Conservation (phyloP, 257 asterid genomes). For the Cynanchum wilfordii region DNA sequence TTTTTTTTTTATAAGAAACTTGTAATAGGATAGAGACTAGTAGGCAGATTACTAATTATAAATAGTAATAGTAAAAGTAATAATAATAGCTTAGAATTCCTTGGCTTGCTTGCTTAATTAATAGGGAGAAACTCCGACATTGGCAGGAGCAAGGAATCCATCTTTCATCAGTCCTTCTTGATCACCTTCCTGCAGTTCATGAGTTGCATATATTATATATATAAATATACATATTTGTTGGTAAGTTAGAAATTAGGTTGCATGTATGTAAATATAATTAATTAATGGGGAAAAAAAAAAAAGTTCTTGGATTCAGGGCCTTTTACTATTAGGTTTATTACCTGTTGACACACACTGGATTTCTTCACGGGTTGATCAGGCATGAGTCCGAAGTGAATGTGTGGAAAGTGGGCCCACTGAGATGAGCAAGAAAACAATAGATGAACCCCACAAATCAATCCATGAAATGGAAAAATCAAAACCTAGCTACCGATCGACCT, state of each 20-base stretch:
- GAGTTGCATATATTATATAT: not conserved
- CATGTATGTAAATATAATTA: not conserved
- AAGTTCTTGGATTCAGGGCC: slow-evolving; percentile 28
- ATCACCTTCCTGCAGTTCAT: slow-evolving; percentile 65
- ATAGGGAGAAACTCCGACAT: slow-evolving; percentile 81
- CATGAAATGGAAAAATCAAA: not conserved
- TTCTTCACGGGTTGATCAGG: slow-evolving; percentile 99
- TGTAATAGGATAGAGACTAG: not conserved
- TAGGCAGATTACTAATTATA: not conserved
- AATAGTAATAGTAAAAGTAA: too few relatives aligned
- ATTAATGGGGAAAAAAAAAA: not conserved
- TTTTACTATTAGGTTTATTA: slow-evolving; percentile 27
- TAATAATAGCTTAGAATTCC: not conserved
- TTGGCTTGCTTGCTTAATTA: slow-evolving; percentile 28
- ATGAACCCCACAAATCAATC: slow-evolving; percentile 15
- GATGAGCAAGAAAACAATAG: slow-evolving; percentile 30
- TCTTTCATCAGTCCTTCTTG: slow-evolving; percentile 77
- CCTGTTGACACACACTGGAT: slow-evolving; percentile 90
- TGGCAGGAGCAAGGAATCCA: slow-evolving; percentile 78
- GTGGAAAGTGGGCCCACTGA: slow-evolving; percentile 99
- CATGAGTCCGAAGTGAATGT: slow-evolving; percentile 98
- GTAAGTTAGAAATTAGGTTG: too few relatives aligned
- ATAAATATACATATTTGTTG: too few relatives aligned
- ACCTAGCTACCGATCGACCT: too few relatives aligned
- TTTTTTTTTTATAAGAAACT: not conserved